phyloP scores from a whole-genome alignment of 805 yeast species.

The Cyberlindnera xylosilytica region DNA sequence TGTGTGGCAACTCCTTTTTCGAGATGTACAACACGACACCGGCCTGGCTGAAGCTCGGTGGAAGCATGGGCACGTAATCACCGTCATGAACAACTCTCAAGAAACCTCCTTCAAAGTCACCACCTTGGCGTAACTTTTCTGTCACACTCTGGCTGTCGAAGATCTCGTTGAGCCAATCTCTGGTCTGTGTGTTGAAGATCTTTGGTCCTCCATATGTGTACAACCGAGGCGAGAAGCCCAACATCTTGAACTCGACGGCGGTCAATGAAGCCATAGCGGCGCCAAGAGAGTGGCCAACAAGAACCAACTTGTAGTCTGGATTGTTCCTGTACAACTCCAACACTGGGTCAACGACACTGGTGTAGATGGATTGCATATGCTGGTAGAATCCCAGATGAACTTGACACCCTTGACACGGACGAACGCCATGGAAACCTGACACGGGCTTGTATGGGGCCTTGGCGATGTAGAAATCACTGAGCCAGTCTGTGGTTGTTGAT shows the following conservation, averaged over 20 bases:
- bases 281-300: constrained; percentile 76
- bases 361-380: constrained; percentile 41
- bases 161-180: constrained; percentile 49
- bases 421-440: constrained; percentile 1
- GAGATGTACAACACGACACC: constrained; percentile 33
- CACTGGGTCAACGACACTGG: constrained; percentile 27
- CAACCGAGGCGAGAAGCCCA: constrained; percentile 54
- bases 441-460: constrained; percentile 18
- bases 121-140: constrained; percentile 15
- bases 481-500: constrained; percentile 60
- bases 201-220: constrained; percentile 65
- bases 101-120: constrained; percentile 34
- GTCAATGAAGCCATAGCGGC: constrained; percentile 65
- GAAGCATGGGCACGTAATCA: constrained; percentile 60
- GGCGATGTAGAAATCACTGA: constrained; percentile 50
- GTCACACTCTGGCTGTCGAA: constrained; percentile 39
- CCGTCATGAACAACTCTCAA: constrained; percentile 54
- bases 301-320: constrained; percentile 48
- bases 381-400: constrained; percentile 66
- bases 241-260: constrained; percentile 57
- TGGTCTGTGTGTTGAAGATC: constrained; percentile 52
- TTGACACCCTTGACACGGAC: constrained; percentile 46
- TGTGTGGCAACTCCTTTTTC: constrained; percentile 38
- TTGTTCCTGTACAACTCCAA: constrained; percentile 33
- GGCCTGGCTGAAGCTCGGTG: constrained; percentile 40